phyloP scores from a whole-genome alignment of 495 filamentous ascomycete species.

The Venustampulla echinocandica region DNA sequence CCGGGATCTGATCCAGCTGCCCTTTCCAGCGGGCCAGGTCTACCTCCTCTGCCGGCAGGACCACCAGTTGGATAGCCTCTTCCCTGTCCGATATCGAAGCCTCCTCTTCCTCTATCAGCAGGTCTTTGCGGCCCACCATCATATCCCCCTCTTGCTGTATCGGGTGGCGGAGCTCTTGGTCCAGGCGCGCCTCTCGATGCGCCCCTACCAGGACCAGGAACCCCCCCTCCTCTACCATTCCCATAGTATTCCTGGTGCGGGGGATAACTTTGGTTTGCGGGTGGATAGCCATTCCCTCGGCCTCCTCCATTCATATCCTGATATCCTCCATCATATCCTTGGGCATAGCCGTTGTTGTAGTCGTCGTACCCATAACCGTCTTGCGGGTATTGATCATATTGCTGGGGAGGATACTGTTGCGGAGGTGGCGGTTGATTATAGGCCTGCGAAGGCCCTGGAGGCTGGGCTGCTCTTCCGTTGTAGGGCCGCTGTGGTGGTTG shows the following conservation, averaged over 20 bases:
- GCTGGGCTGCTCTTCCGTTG: conserved; percentile 38
- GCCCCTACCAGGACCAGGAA: conserved; percentile 13
- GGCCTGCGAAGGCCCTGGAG: conserved; percentile 29
- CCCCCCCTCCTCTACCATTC: conserved; percentile 27
- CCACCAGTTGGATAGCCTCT: conserved; percentile 31
- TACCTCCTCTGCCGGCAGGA: conserved; percentile 19
- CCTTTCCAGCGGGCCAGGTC: conserved; percentile 19
- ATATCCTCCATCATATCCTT: conserved; percentile 27
- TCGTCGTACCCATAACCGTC: conserved; percentile 47
- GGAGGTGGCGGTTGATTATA: conserved; percentile 24
- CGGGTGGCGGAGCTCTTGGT: conserved; percentile 19
- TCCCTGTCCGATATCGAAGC: conserved; percentile 36
- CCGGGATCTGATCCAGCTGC: conserved; percentile 17
- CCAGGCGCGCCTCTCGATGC: conserved; percentile 34
- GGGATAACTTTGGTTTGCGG: conserved; percentile 39
- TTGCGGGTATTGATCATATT: conserved; percentile 42
- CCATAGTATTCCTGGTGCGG: conserved; percentile 41
- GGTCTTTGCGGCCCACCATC: no score
- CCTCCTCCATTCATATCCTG: conserved; percentile 37
- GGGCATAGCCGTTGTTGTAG: conserved; percentile 29
- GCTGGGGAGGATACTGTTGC: conserved; percentile 31
- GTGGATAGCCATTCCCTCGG: conserved; percentile 40
- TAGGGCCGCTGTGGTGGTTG: conserved; percentile 38
- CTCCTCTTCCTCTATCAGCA: no score
- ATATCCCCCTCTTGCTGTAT: conserved; percentile 26